Base-by-base conservation (phyloP, 2,329 filamentous ascomycete genomes). In the Chalaropsis ovoidea region DNA sequence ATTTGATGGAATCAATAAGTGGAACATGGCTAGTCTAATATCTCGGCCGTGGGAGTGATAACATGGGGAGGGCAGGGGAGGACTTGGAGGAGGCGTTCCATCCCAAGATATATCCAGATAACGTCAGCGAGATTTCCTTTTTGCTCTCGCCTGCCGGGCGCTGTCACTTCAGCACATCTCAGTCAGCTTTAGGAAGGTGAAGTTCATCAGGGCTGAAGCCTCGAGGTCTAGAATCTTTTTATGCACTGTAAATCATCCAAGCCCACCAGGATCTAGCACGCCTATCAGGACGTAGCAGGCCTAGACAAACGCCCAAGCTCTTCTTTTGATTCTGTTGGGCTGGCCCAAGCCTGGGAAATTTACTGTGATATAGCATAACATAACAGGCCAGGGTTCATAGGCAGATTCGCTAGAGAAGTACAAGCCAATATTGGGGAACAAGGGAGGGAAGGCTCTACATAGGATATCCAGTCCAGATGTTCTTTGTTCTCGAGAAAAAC, bases 131-230 rank as follows among this genome's bases (percentile, higher is more conserved):
- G 11, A 31, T 56, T 56, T 56, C 3, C 27, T 56, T 35, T 31
- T n/a, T 31, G 52, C 15, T 35, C 52, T 35, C 24, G 52, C 13
- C 52, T 56, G 27, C 15, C 27, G 8, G 52, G 24, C 27, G 52
- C 52, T 56, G 52, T 56, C 52, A 56, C 13, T 56, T 35, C 8
- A 17, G 52, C 52, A 56, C 27, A 56, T 56, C 52, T 31, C 24
- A 56, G 27, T 56, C 52, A 35, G 27, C 17, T 56, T 56, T 31
- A 35, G 52, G 27, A 56, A 56, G 22, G 52, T 35, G 52, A 56
- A 56, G 11, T 27, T 56, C 52, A 8, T 19, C 43, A 19, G 43
- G 43, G 43, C 15, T 47, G 15, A 19, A 47, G 43, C 19, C 19
- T 8, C 22, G 10, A 19, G 27, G 52, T 56, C 52, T 56, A 56